Percentiles rank a stretch among this genome's conserved stretches.
Evolutionary conservation across 2,329 filamentous ascomycete genomes (phyloP).

Genomic region (Colletotrichum godetiae): DNA sequence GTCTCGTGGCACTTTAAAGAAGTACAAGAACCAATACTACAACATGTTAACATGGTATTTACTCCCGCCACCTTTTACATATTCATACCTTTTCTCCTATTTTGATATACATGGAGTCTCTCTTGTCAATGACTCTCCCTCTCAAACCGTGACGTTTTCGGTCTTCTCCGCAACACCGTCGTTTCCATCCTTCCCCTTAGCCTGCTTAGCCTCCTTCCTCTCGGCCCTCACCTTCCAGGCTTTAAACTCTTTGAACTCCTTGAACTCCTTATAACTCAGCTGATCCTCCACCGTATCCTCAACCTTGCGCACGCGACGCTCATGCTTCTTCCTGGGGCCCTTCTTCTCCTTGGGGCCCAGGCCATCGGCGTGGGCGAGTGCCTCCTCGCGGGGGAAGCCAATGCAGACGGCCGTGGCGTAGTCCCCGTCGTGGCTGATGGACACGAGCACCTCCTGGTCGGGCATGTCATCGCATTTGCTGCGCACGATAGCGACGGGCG

Average conservation of each 20-base stretch:
- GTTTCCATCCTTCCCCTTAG: too few relatives aligned
- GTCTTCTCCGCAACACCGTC: not conserved
- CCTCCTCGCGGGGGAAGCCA: constrained; percentile 47
- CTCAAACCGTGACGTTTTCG: not conserved
- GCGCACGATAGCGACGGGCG: constrained; percentile 58
- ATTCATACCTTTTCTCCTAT: not conserved
- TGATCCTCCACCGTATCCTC: too few relatives aligned
- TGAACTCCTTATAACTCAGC: not conserved
- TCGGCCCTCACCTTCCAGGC: not conserved
- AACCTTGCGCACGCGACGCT: too few relatives aligned
- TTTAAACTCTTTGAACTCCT: too few relatives aligned
- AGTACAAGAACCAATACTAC: too few relatives aligned
- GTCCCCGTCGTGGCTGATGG: constrained; percentile 88
- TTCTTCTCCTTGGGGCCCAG: not conserved
- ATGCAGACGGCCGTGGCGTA: constrained; percentile 81
- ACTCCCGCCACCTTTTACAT: too few relatives aligned
- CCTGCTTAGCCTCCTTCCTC: not conserved
- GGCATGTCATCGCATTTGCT: constrained; percentile 41
- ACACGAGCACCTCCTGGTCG: constrained; percentile 73
- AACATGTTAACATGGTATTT: too few relatives aligned
- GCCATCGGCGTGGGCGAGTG: too few relatives aligned
- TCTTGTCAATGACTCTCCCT: not conserved
- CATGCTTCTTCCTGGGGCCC: not conserved
- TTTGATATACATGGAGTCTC: not conserved
- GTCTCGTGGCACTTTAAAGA: too few relatives aligned